These are phyloP conservation scores for Maudiozyma serrabonitensis DNA, from an alignment of 805 yeast genomes.

Conservation along the genomic window DNA sequence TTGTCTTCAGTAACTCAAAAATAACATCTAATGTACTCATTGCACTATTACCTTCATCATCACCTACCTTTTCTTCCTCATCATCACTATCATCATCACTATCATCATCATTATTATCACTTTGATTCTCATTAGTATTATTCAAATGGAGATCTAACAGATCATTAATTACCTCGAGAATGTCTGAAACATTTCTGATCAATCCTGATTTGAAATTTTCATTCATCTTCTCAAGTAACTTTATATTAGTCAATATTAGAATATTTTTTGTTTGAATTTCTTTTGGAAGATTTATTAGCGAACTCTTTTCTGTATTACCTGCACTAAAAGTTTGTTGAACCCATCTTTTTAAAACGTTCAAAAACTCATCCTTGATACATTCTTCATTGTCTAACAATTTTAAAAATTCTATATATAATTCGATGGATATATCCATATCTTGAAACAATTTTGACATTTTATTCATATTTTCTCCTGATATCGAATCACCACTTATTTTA, in stretches of 20 bases:
- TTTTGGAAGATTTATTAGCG: not conserved
- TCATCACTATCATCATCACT: constrained; percentile 26
- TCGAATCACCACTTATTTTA: not conserved
- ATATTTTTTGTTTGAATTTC: constrained; percentile 36
- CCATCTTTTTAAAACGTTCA: constrained; percentile 52
- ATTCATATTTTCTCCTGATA: constrained; percentile 2
- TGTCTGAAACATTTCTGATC: constrained; percentile 39
- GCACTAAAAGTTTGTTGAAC: constrained; percentile 21
- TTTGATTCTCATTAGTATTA: constrained; percentile 10
- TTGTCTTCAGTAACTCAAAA: constrained; percentile 32
- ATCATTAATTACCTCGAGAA: constrained; percentile 40
- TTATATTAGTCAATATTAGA: constrained; percentile 46
- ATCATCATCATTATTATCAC: constrained; percentile 16
- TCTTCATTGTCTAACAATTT: constrained; percentile 39
- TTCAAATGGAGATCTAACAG: constrained; percentile 25
- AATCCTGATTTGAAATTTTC: constrained; percentile 45
- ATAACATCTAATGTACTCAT: constrained; percentile 17
- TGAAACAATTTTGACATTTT: constrained; percentile 29
- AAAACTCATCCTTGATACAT: constrained; percentile 39
- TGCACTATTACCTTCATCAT: not conserved
- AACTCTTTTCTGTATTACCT: not conserved
- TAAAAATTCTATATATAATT: constrained; percentile 36
- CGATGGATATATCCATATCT: constrained; percentile 37
- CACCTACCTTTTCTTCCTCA: not conserved
- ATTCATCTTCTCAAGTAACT: constrained; percentile 53